Percentiles rank a stretch among this genome's conserved stretches.
Conservation (phyloP, 805 yeast genomes). For the Zygosaccharomyces bailii region DNA sequence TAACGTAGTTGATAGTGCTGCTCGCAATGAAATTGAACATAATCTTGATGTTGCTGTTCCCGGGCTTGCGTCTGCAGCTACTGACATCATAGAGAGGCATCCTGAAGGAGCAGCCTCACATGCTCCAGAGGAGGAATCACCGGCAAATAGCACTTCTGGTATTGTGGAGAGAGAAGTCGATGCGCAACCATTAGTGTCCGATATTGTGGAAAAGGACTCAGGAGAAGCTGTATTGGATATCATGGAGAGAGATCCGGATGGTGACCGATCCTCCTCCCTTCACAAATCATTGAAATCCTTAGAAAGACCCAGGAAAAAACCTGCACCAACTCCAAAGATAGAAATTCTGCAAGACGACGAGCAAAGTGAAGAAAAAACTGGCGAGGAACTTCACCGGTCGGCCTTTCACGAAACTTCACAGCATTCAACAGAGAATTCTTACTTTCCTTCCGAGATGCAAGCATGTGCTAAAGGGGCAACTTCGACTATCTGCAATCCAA, state of each 20-base stretch:
- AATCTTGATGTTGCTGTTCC: too few species aligned
- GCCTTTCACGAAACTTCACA: too few species aligned
- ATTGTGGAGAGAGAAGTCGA: conserved; percentile 4
- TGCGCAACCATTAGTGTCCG: conserved; percentile 4
- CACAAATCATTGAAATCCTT: conserved; percentile 9
- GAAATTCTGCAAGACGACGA: conserved; percentile 2
- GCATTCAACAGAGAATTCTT: background rate
- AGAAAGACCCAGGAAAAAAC: conserved; percentile 7
- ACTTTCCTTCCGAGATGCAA: conserved; percentile 3
- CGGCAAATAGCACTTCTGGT: conserved; percentile 1
- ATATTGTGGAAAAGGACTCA: conserved; percentile 10
- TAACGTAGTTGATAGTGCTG: background rate
- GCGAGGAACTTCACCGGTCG: too few species aligned
- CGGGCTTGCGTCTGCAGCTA: too few species aligned
- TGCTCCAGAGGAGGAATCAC: background rate
- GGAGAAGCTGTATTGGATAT: background rate
- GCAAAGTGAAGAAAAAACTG: conserved; percentile 2
- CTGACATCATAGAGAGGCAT: too few species aligned
- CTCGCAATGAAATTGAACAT: conserved; percentile 6
- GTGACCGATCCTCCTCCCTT: background rate
- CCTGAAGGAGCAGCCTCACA: too few species aligned
- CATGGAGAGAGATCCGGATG: background rate
- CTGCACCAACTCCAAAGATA: conserved; percentile 4
- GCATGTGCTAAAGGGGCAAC: background rate
- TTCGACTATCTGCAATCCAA: conserved; percentile 15